A percentile compares a stretch with the other conserved stretches of the same genome.
phyloP scores from a whole-genome alignment of 139 green algal species.

The Monoraphidium neglectum region DNA sequence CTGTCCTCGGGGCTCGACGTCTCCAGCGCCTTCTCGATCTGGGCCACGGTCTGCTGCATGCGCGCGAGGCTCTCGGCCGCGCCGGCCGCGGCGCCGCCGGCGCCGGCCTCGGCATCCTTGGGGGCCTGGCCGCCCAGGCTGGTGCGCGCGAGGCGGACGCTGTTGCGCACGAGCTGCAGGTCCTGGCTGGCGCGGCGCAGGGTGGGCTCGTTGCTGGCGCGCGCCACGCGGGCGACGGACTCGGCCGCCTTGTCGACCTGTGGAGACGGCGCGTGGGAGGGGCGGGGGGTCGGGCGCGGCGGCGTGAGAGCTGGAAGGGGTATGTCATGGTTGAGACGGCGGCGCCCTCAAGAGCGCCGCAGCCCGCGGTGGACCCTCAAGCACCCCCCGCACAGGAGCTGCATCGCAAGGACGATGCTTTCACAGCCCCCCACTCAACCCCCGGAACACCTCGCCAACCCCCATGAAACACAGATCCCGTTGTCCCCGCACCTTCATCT shows the following conservation, averaged over 20 bases:
- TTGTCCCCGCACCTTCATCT: slow-evolving; percentile 53
- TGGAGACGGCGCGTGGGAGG: no score
- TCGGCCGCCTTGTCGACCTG: slow-evolving; percentile 20
- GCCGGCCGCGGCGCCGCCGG: not conserved
- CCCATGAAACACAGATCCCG: no score
- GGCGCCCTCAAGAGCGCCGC: no score
- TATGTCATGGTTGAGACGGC: no score
- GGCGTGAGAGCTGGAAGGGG: no score
- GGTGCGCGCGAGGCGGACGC: slow-evolving; percentile 29
- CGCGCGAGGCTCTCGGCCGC: slow-evolving; percentile 15
- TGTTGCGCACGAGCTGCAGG: slow-evolving; percentile 29
- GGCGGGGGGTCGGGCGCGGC: no score
- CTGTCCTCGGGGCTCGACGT: slow-evolving; percentile 19
- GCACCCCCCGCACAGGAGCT: no score
- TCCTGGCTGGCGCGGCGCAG: slow-evolving; percentile 33
- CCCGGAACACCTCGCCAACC: not conserved
- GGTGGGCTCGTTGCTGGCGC: slow-evolving; percentile 24
- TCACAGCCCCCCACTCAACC: no score
- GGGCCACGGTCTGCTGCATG: slow-evolving; percentile 24
- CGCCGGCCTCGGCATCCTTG: not conserved
- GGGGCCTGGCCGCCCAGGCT: slow-evolving; percentile 15
- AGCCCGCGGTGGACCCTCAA: no score
- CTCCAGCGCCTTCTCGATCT: slow-evolving; percentile 33
- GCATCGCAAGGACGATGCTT: no score
- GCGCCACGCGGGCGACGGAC: slow-evolving; percentile 10